Base-by-base conservation (phyloP, 1,284 basidiomycete genomes). In the Cystobasidium slooffiae region DNA sequence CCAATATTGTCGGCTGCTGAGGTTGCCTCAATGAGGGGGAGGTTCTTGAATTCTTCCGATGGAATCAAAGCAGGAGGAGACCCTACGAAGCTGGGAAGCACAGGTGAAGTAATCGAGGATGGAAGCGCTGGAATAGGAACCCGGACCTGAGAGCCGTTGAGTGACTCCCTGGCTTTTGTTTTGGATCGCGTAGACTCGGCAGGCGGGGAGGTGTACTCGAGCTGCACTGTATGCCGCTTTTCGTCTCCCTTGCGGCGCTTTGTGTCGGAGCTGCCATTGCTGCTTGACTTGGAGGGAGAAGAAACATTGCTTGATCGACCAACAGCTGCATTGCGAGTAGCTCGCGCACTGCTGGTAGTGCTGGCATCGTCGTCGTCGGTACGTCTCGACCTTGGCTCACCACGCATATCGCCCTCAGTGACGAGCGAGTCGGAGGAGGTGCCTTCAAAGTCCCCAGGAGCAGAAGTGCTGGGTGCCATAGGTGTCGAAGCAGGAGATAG, bases 181-280 rank as follows among this genome's bases (percentile, higher is more conserved):
- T 73, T 73, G 18, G 70, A 73, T 44, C 70, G 37, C 39, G 70
- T 73, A 22, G 61, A 65, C 39, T 73, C 70, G 10, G 70, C 61
- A 18, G 68, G 68, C 1, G 70, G 62, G 14, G 70, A 65, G 8
- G 70, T 46, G 49, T 94, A 94, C 81, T 96, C 94, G 72, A 97
- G 90, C 82, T 97, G 93, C 52, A 96, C 92, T 1, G 94, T 96
- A 83, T 96, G 93, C 16, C 90, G 84, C 81, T 89, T 87, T 67
- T 68, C 81, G 79, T 80, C 82, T 76, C 67, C 78, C 72, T 76
- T 76, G 67, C 72, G 76, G 55, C 31, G 67, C 39, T 72, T 61
- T 10, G 63, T 67, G 41, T 76, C 75, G 31, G 74, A 64, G 43
- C 56, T 44, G 31, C 24, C 51, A 59, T 56, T 56, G 52, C 66